Percentiles rank a stretch among this genome's conserved stretches.
Conservation (phyloP, 2,329 filamentous ascomycete species). For the Zelopaecilomyces penicillatus region DNA sequence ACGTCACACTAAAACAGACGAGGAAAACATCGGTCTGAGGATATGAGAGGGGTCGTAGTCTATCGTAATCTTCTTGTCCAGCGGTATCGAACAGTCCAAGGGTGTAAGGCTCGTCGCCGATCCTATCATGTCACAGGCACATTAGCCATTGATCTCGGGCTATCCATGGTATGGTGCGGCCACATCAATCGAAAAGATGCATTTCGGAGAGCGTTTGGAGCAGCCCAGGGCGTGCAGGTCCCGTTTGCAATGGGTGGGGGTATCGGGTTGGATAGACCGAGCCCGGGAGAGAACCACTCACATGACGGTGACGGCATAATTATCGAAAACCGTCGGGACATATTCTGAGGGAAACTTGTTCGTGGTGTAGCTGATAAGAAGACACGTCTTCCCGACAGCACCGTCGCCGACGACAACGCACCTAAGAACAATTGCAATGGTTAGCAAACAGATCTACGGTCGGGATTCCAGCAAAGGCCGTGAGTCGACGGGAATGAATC, state of each 20-base stretch:
- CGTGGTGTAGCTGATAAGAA: conserved; percentile 98
- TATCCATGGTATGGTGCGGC: neutral
- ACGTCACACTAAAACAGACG: conserved; percentile 97
- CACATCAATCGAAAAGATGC: neutral
- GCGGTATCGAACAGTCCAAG: conserved; percentile 96
- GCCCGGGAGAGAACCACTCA: conserved; percentile 45
- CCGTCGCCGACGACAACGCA: conserved; percentile 98
- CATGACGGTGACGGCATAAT: conserved; percentile 99
- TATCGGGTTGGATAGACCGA: conserved; percentile 11
- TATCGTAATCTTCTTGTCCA: conserved; percentile 98
- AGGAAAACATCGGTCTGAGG: conserved; percentile 98
- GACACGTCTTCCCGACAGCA: conserved; percentile 98
- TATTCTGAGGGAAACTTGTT: conserved; percentile 99
- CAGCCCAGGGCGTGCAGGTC: neutral
- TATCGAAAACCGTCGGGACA: conserved; percentile 97
- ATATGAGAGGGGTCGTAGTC: conserved; percentile 90
- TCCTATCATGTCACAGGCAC: conserved; percentile 49
- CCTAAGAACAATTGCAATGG: conserved; percentile 38
- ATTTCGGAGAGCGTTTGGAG: too few species aligned
- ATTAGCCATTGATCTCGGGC: conserved; percentile 2
- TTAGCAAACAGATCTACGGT: conserved; percentile 12
- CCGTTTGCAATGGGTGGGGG: conserved; percentile 7
- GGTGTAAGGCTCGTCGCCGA: conserved; percentile 97
- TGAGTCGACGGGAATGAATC: too few species aligned
- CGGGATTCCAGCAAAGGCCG: too few species aligned